Evolutionary conservation across 129 eudicot species (phyloP), one percentile per base, ranked within the genome.

Genomic region (Gnaphalium uliginosum): DNA sequence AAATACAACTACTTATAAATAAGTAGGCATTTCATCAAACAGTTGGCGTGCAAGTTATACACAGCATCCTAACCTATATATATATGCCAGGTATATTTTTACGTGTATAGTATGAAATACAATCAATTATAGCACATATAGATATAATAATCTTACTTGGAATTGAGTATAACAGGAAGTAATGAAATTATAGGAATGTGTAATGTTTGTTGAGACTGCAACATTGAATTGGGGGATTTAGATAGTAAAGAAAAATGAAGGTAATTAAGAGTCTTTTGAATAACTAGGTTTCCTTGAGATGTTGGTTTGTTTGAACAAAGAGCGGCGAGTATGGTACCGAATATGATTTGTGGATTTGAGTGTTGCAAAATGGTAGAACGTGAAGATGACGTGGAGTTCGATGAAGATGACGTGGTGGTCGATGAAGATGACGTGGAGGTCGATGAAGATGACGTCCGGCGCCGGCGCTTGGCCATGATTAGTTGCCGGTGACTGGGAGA

Each of bases 241-340:
- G 83, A 73, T 68, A 82, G 83, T 21, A 89, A 87, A 33, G 85
- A 78, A 33, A 60, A 66, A 27, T 70, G 84, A 18, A 89, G 50
- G n/a, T 76, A 83, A 73, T 75, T 32, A 58, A 89, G 73, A 66
- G 85, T 72, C 48, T 68, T 78, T 37, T 37, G 81, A 22, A 84
- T 79, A 17, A 69, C 61, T 67, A 25, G 73, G 63, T 29, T 57
- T 74, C 39, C 48, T 60, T 59, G 3, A 74, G 66, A 18, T 62
- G 72, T 50, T 35, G 76, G 77, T 50, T 59, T 35, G 14, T 75
- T 72, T 22, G 76, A 82, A 74, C 84, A 32, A 60, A 90, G 66
- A 27, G 95, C 87, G 32, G 95, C 87, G 26, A 89, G 37, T 70
- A 84, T 79, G n/a, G 84, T 32, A 27, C 77, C 86, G 68, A 86